Evolutionary conservation across 495 filamentous ascomycete genomes (phyloP).

Genomic region (Cladorrhinum samala): DNA sequence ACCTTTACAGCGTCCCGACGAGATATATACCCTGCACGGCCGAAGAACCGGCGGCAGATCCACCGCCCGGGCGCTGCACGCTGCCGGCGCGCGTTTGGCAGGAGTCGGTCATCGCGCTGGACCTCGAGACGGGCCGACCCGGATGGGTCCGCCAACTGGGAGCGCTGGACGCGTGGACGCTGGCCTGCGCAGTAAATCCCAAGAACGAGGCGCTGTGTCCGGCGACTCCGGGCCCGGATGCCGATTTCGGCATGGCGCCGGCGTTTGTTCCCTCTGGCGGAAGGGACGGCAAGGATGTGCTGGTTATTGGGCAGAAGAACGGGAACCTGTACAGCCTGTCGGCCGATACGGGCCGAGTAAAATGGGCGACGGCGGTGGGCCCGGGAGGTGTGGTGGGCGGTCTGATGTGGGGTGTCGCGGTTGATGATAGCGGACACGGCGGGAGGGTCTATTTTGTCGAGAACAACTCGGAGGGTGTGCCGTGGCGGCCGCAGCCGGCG

Average conservation of each 20-base stretch:
- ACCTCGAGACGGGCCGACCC: slow-evolving; percentile 23
- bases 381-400: slow-evolving; percentile 25
- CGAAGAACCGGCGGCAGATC: slow-evolving; percentile 2
- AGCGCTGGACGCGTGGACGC: slow-evolving; percentile 27
- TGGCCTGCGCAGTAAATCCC: slow-evolving; percentile 23
- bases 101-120: slow-evolving; percentile 29
- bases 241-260: slow-evolving; percentile 41
- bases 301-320: slow-evolving; percentile 37
- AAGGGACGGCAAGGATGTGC: slow-evolving; percentile 17
- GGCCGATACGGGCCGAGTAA: slow-evolving; percentile 23
- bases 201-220: slow-evolving; percentile 24
- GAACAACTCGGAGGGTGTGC: slow-evolving; percentile 18
- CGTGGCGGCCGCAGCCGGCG: slow-evolving; percentile 18
- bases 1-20: slow-evolving; percentile 25
- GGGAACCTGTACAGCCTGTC: slow-evolving; percentile 31
- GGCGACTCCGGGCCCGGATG: slow-evolving; percentile 29
- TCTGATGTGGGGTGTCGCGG: slow-evolving; percentile 36
- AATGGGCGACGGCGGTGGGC: slow-evolving; percentile 27
- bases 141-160: slow-evolving; percentile 29
- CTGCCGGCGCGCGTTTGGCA: slow-evolving; percentile 25
- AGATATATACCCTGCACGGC: slow-evolving; percentile 18
- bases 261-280: slow-evolving; percentile 22
- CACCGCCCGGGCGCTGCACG: too few relatives aligned
- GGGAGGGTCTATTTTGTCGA: slow-evolving; percentile 32
- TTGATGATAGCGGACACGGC: slow-evolving; percentile 27